Percentiles rank a stretch among this genome's conserved stretches.
phyloP scores from a whole-genome alignment of 140 eudicot species.

The Oenanthe javanica region DNA sequence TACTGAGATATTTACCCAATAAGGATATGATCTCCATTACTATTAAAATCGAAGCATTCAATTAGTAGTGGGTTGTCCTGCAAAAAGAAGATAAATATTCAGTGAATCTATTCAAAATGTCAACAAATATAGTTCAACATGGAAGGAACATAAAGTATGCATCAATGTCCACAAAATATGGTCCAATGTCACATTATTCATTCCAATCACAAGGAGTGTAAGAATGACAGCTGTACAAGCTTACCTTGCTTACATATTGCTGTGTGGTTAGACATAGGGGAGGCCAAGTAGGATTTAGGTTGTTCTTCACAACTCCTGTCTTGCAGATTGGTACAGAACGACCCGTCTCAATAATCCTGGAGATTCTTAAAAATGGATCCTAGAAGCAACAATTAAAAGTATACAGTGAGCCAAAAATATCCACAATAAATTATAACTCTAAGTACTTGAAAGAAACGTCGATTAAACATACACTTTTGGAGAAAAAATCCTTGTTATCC shows the following conservation, averaged over 20 bases:
- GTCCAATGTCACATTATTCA: neutral
- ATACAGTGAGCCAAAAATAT: neutral
- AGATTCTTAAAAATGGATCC: conserved; percentile 93
- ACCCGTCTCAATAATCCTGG: conserved; percentile 70
- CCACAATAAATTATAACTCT: conserved; percentile 7
- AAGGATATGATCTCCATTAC: conserved; percentile 61
- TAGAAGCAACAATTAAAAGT: conserved; percentile 19
- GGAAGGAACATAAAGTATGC: neutral
- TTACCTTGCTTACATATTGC: conserved; percentile 80
- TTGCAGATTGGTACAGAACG: conserved; percentile 67
- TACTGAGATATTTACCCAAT: conserved; percentile 60
- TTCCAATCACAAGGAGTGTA: neutral
- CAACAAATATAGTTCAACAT: neutral
- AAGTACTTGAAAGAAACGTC: neutral
- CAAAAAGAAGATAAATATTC: neutral
- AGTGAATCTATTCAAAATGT: neutral
- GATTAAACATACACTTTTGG: conserved; percentile 65
- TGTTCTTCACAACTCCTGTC: conserved; percentile 82
- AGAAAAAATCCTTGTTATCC: conserved; percentile 77
- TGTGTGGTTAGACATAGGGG: conserved; percentile 64
- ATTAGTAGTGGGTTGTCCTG: conserved; percentile 77
- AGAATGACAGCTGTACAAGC: neutral
- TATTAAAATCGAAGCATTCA: conserved; percentile 93
- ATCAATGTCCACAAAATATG: neutral
- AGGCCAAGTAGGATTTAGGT: conserved; percentile 82